These are phyloP conservation scores for Trebouxia sp. DNA, from an alignment of 139 green algal species.

Conservation along the genomic window DNA sequence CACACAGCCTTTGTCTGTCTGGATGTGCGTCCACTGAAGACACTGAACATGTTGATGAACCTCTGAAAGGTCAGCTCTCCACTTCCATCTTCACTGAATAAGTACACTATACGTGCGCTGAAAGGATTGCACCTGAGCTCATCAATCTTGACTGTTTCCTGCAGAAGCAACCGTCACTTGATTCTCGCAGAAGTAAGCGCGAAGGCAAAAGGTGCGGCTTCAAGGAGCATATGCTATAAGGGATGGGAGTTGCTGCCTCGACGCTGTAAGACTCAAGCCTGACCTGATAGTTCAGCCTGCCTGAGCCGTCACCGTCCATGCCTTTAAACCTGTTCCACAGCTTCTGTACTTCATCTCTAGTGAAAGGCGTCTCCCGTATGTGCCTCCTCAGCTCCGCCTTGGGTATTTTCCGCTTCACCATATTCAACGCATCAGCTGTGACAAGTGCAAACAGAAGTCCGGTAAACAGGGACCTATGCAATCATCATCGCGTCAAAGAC, in stretches of 20 bases:
- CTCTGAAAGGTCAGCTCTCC: conserved; percentile 44
- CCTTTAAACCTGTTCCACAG: conserved; percentile 28
- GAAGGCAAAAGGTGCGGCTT: too few species aligned
- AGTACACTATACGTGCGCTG: conserved; percentile 36
- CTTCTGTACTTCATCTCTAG: conserved; percentile 17
- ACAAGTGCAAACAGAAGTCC: too few species aligned
- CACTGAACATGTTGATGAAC: conserved; percentile 47
- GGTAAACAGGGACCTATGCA: too few species aligned
- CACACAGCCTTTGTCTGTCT: conserved; percentile 45
- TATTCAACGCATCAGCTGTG: neutral
- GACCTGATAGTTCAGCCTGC: conserved; percentile 11
- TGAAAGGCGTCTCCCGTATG: conserved; percentile 36
- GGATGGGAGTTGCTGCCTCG: neutral
- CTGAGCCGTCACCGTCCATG: conserved; percentile 24
- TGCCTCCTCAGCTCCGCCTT: conserved; percentile 26
- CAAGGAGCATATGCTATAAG: neutral
- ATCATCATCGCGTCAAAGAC: too few species aligned
- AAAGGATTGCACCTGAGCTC: conserved; percentile 51
- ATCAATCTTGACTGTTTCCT: conserved; percentile 40
- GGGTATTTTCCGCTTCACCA: conserved; percentile 5
- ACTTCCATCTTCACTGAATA: conserved; percentile 52
- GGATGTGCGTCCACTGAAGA: conserved; percentile 42
- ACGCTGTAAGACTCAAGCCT: neutral
- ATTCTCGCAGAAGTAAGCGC: neutral
- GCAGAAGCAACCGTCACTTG: neutral